These are phyloP conservation scores for Vaccinium vitisidaea DNA, from an alignment of 148 eudicot species.

Conservation along the genomic window DNA sequence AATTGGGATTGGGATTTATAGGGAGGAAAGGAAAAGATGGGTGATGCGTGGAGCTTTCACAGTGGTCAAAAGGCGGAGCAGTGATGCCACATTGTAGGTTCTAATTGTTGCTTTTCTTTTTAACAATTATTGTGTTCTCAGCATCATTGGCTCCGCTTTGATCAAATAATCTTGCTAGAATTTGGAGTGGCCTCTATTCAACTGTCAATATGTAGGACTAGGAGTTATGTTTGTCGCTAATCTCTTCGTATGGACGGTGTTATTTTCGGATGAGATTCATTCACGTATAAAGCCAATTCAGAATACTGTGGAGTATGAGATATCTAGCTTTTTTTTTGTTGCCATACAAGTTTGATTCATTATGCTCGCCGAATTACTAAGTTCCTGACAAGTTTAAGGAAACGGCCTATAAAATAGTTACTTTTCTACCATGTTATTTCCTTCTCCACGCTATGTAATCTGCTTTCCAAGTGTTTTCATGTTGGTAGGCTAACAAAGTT, in stretches of 20 bases:
- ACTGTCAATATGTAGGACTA: neutral
- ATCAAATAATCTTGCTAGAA: constrained; percentile 1
- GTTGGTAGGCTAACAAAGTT: neutral
- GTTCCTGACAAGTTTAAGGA: neutral
- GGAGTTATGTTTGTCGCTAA: neutral
- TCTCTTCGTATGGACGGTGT: neutral
- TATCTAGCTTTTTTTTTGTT: neutral
- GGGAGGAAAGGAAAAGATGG: constrained; percentile 90
- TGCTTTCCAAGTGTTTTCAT: neutral
- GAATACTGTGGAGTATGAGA: neutral
- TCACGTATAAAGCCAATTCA: neutral
- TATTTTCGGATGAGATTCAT: neutral
- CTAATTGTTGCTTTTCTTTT: constrained; percentile 24
- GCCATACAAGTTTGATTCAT: neutral
- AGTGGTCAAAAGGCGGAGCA: constrained; percentile 40
- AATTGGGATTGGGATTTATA: constrained; percentile 62
- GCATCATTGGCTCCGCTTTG: neutral
- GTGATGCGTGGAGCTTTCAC: constrained; percentile 58
- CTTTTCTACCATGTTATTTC: neutral
- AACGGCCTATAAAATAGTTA: neutral
- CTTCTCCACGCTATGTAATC: neutral
- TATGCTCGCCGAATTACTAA: neutral
- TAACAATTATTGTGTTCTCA: neutral
- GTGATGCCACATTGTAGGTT: constrained; percentile 51
- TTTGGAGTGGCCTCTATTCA: neutral